These are phyloP conservation scores for Daldinia bambusicola DNA, from an alignment of 495 filamentous ascomycete genomes.

Conservation along the genomic window DNA sequence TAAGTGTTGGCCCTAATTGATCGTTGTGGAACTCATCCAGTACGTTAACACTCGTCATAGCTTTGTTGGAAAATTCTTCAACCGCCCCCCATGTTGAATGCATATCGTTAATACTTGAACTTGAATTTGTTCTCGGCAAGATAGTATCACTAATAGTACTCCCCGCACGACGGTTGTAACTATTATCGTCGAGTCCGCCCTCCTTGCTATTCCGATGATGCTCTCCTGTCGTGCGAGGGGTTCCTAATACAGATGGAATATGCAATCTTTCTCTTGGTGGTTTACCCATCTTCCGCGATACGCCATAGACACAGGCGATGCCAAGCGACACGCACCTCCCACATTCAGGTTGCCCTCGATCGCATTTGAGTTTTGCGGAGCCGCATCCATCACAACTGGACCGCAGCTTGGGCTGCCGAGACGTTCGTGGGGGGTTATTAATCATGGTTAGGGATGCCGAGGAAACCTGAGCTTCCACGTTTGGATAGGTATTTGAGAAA, in stretches of 20 bases:
- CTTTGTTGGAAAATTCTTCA: conserved; percentile 1
- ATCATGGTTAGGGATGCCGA: background rate
- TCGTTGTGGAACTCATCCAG: conserved; percentile 2
- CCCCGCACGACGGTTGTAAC: background rate
- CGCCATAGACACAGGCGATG: conserved; percentile 54
- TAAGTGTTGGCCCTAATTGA: background rate
- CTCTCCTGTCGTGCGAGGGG: background rate
- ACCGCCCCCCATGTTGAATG: background rate
- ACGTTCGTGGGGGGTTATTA: background rate
- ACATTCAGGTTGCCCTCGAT: conserved; percentile 54
- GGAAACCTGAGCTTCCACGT: conserved; percentile 22
- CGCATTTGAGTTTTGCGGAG: conserved; percentile 48
- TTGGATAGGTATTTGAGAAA: conserved; percentile 44
- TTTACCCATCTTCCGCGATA: conserved; percentile 47
- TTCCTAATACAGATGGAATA: background rate
- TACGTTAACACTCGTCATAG: conserved; percentile 2
- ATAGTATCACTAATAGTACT: background rate
- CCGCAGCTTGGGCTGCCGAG: conserved; percentile 8
- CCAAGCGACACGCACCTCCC: conserved; percentile 50
- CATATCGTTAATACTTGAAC: conserved; percentile 3
- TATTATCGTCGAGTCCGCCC: background rate
- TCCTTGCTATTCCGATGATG: background rate
- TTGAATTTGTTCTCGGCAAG: background rate
- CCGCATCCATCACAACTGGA: conserved; percentile 13
- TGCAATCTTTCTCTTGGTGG: conserved; percentile 19